These are phyloP conservation scores for Claviceps maximensis DNA, from an alignment of 2,329 filamentous ascomycete genomes.

Conservation along the genomic window DNA sequence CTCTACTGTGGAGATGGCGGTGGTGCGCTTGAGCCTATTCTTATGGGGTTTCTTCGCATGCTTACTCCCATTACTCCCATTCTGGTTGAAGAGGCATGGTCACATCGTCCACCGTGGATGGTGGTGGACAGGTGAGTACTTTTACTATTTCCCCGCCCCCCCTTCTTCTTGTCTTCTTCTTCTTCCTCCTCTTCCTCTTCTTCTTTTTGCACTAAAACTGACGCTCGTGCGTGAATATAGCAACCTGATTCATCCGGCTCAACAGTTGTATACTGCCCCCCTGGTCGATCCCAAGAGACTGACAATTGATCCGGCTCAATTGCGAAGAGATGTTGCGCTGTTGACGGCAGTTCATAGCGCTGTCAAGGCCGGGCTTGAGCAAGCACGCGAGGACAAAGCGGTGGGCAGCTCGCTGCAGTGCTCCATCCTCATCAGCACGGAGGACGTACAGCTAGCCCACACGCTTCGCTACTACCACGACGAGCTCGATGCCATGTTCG, in stretches of 20 bases:
- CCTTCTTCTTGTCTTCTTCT: neutral
- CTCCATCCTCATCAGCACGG: constrained; percentile 45
- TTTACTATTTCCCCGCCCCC: neutral
- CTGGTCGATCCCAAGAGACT: constrained; percentile 28
- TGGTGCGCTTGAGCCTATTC: constrained; percentile 52
- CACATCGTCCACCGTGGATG: constrained; percentile 55
- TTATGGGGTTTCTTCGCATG: constrained; percentile 62
- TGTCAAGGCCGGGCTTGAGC: constrained; percentile 65
- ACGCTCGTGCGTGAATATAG: constrained; percentile 8
- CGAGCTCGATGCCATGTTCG: constrained; percentile 52
- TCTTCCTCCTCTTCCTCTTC: neutral
- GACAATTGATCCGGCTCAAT: constrained; percentile 20
- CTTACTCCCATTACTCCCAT: constrained; percentile 70
- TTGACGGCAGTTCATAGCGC: constrained; percentile 47
- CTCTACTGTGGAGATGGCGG: constrained; percentile 70
- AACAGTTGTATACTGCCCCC: constrained; percentile 32
- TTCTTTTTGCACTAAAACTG: constrained; percentile 6
- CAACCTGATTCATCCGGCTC: constrained; percentile 25
- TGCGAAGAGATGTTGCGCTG: constrained; percentile 30
- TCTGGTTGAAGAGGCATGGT: constrained; percentile 81
- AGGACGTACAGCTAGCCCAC: constrained; percentile 20
- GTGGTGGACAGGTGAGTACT: constrained; percentile 30
- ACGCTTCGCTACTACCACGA: constrained; percentile 27
- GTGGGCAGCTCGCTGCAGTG: constrained; percentile 74
- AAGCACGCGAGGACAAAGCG: constrained; percentile 54